Conservation (phyloP, 495 filamentous ascomycete genomes). For the Annulohypoxylon nitens region DNA sequence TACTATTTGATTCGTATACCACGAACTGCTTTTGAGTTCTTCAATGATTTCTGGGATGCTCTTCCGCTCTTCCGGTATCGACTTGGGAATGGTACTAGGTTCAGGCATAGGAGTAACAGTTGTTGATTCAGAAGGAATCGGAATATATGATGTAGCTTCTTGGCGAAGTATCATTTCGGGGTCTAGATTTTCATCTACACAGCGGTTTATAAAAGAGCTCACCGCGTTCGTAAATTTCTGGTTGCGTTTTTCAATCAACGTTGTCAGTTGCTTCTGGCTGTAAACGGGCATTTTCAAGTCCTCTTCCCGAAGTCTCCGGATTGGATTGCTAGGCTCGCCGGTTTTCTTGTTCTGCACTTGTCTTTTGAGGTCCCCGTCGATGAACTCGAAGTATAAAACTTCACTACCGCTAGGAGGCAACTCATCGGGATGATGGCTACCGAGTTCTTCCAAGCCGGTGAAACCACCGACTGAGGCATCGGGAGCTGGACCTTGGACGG, state of each 20-base stretch:
- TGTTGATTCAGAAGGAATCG: constrained; percentile 52
- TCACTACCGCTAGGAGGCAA: constrained; percentile 63
- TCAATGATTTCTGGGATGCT: constrained; percentile 85
- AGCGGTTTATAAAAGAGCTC: constrained; percentile 80
- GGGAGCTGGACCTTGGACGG: constrained; percentile 55
- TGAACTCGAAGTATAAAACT: constrained; percentile 89
- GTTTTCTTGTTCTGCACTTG: constrained; percentile 78
- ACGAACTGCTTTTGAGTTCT: constrained; percentile 83
- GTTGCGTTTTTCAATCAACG: constrained; percentile 92
- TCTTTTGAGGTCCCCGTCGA: constrained; percentile 90
- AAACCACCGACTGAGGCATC: constrained; percentile 65
- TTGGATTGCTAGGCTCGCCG: constrained; percentile 75
- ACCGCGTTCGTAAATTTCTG: constrained; percentile 84
- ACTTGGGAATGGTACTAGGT: constrained; percentile 65
- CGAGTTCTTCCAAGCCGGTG: constrained; percentile 59
- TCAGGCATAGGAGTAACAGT: constrained; percentile 47
- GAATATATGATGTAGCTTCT: constrained; percentile 65
- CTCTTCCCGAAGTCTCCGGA: constrained; percentile 75
- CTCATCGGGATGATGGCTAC: constrained; percentile 50
- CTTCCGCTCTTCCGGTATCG: constrained; percentile 86
- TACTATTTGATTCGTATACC: constrained; percentile 94
- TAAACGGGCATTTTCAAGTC: constrained; percentile 93
- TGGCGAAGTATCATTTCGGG: constrained; percentile 73
- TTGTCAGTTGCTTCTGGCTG: constrained; percentile 91
- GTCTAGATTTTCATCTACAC: constrained; percentile 73